Evolutionary conservation across 2,329 filamentous ascomycete species (phyloP).

Genomic region (Coniella vitis): DNA sequence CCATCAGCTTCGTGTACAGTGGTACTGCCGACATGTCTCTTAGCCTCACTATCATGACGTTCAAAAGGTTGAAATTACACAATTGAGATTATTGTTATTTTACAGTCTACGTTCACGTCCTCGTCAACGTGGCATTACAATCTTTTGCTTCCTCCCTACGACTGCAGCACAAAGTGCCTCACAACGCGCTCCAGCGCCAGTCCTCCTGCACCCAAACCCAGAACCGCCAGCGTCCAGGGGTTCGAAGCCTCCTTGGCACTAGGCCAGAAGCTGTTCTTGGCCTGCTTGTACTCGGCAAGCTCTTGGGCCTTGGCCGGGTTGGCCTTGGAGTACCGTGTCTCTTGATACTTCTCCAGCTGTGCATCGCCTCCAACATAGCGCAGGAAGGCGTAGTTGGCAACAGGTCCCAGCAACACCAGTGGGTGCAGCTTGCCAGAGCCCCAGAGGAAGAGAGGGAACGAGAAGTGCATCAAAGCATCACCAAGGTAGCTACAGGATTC

Average conservation of each 20-base stretch:
- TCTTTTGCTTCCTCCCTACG: no score
- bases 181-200: constrained; percentile 35
- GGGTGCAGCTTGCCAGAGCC: constrained; percentile 48
- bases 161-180: constrained; percentile 6
- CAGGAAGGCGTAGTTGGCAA: constrained; percentile 53
- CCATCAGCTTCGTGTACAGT: no score
- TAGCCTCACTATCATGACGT: no score
- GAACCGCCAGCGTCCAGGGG: constrained; percentile 48
- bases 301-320: constrained; percentile 46
- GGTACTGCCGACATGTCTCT: no score
- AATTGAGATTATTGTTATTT: no score
- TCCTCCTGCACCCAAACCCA: constrained; percentile 41
- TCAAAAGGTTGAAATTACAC: no score
- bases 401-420: constrained; percentile 45
- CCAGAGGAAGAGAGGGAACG: constrained; percentile 51
- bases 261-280: constrained; percentile 58
- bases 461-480: constrained; percentile 50
- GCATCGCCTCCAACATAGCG: constrained; percentile 50
- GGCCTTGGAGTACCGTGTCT: constrained; percentile 42
- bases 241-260: constrained; percentile 41
- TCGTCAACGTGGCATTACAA: no score
- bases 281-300: constrained; percentile 41
- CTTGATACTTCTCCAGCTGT: constrained; percentile 48
- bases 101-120: no score
- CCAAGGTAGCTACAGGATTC: constrained; percentile 50